A percentile compares a stretch with the other conserved stretches of the same genome.
phyloP scores from a whole-genome alignment of 2,329 filamentous ascomycete species.

The Emericellopsis atlantica region DNA sequence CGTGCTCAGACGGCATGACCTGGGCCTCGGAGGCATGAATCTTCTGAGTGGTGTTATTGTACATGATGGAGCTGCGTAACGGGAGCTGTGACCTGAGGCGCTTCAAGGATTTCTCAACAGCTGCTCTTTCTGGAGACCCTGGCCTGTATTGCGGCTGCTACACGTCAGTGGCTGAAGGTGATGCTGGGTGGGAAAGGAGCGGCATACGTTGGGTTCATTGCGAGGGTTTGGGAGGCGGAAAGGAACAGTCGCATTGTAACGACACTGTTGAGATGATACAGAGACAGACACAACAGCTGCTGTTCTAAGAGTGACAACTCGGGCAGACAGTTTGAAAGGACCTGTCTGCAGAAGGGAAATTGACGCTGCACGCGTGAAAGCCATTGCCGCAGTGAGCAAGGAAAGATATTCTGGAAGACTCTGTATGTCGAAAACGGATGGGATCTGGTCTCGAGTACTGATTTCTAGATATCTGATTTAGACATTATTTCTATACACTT shows the following conservation, averaged over 20 bases:
- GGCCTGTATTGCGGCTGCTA: conserved; percentile 15
- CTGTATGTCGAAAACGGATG: too few relatives aligned
- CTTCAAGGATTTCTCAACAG: conserved; percentile 2
- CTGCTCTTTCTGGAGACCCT: conserved; percentile 14
- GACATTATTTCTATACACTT: too few relatives aligned
- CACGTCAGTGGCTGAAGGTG: neutral
- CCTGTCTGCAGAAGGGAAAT: too few relatives aligned
- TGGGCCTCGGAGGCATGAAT: conserved; percentile 13
- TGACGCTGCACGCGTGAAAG: too few relatives aligned
- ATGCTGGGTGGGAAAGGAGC: neutral
- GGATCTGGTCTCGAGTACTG: too few relatives aligned
- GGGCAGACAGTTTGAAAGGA: too few relatives aligned
- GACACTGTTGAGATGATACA: neutral
- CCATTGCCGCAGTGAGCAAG: too few relatives aligned
- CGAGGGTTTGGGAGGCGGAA: neutral
- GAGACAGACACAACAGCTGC: too few relatives aligned
- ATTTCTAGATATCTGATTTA: too few relatives aligned
- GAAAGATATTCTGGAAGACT: too few relatives aligned
- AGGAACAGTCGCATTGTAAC: neutral
- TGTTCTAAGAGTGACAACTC: too few relatives aligned
- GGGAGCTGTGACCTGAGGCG: conserved; percentile 12
- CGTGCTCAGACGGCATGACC: conserved; percentile 4
- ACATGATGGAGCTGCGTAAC: conserved; percentile 17
- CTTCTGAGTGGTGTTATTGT: conserved; percentile 14
- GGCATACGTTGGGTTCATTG: neutral